phyloP scores from a whole-genome alignment of 2,329 filamentous ascomycete genomes.

The Helicocarpus griseus region DNA sequence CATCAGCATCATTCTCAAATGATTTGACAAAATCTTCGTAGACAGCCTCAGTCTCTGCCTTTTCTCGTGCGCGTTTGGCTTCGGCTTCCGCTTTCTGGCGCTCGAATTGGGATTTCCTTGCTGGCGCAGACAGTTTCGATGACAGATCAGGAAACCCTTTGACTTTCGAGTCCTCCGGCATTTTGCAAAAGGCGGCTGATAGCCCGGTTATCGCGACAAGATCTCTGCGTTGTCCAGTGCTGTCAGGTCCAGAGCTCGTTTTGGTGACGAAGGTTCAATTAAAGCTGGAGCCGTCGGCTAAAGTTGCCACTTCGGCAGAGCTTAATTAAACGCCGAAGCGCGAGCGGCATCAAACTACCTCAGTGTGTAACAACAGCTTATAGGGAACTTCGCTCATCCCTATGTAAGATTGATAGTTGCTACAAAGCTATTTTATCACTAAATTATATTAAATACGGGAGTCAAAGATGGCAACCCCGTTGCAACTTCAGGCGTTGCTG shows the following conservation, averaged over 20 bases:
- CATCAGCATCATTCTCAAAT: constrained; percentile 37
- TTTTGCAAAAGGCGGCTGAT: constrained; percentile 10
- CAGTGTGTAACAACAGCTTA: background rate
- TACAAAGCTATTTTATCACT: too few species aligned
- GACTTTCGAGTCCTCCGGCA: constrained; percentile 30
- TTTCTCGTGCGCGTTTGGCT: constrained; percentile 74
- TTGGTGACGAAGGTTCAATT: background rate
- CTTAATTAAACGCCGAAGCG: background rate
- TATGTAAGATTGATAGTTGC: too few species aligned
- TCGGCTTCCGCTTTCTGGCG: constrained; percentile 81
- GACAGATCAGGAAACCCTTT: constrained; percentile 59
- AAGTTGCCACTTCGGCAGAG: background rate
- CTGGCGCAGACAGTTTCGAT: constrained; percentile 66
- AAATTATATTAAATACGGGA: background rate
- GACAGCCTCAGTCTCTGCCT: constrained; percentile 76
- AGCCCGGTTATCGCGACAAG: background rate
- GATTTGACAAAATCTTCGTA: constrained; percentile 81
- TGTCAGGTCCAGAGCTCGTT: background rate
- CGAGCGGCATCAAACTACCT: background rate
- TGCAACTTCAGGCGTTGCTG: constrained; percentile 36
- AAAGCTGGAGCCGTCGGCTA: background rate
- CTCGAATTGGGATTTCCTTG: constrained; percentile 81
- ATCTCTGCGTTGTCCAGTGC: background rate
- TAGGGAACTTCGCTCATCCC: too few species aligned
- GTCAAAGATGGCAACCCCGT: constrained; percentile 16